Evolutionary conservation across 129 eudicot genomes (phyloP).

Genomic region (Helianthus annuus): HanXRQr2.0-SUNRISE NC_035443.2:23197497-23197996

Average conservation of each 20-base stretch:
- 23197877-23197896: constrained; percentile 58
- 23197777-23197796: constrained; percentile 32
- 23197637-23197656: constrained; percentile 10
- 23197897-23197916: constrained; percentile 43
- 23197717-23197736: constrained; percentile 79
- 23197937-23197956: background rate
- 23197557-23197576: background rate
- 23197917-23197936: background rate
- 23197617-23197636: background rate
- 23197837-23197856: constrained; percentile 69
- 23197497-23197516: too few relatives aligned
- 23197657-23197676: background rate
- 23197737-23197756: constrained; percentile 49
- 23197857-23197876: constrained; percentile 61
- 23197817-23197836: constrained; percentile 56
- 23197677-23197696: too few relatives aligned
- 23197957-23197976: background rate
- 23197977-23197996: too few relatives aligned
- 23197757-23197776: constrained; percentile 47
- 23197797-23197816: constrained; percentile 46
- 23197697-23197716: constrained; percentile 15
- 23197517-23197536: too few relatives aligned
- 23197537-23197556: too few relatives aligned
- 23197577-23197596: background rate
- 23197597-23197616: background rate